These are phyloP conservation scores for Boechera divaricarpa DNA, from an alignment of 345 rosid genomes.

Conservation along the genomic window DNA sequence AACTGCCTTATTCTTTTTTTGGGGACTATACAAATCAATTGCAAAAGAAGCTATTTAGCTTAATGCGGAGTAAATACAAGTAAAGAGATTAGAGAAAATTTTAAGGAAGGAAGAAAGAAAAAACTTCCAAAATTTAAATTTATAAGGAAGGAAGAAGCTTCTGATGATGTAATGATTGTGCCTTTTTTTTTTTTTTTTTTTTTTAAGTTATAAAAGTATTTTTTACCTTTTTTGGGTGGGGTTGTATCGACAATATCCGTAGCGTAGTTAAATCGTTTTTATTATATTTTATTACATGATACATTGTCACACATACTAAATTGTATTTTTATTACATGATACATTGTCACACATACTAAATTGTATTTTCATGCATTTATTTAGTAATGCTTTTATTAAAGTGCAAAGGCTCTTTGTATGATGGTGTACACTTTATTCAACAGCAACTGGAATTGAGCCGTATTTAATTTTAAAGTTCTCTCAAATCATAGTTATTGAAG, in stretches of 20 bases:
- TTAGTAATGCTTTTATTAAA: background rate
- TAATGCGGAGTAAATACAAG: constrained; percentile 44
- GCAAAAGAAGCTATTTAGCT: constrained; percentile 37
- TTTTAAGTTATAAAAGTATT: constrained; percentile 28
- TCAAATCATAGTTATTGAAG: background rate
- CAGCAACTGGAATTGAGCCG: background rate
- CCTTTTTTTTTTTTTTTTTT: background rate
- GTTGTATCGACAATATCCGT: constrained; percentile 6
- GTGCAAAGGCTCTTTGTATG: background rate
- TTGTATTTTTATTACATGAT: constrained; percentile 10
- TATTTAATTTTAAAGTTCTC: background rate
- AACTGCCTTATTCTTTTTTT: constrained; percentile 33
- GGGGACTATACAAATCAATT: constrained; percentile 40
- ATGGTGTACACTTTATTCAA: background rate
- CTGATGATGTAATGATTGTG: constrained; percentile 33
- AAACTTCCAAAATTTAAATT: constrained; percentile 16
- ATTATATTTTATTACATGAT: background rate
- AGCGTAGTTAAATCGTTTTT: constrained; percentile 30
- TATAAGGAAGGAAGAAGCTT: constrained; percentile 24
- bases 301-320: constrained; percentile 19
- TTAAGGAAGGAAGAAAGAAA: constrained; percentile 21
- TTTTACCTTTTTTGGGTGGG: constrained; percentile 34
- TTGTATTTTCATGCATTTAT: constrained; percentile 27
- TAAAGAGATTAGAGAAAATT: constrained; percentile 36
- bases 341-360: constrained; percentile 18